Evolutionary conservation across 345 rosid genomes (phyloP).

Genomic region (Eucalyptus erythrocorys): DNA sequence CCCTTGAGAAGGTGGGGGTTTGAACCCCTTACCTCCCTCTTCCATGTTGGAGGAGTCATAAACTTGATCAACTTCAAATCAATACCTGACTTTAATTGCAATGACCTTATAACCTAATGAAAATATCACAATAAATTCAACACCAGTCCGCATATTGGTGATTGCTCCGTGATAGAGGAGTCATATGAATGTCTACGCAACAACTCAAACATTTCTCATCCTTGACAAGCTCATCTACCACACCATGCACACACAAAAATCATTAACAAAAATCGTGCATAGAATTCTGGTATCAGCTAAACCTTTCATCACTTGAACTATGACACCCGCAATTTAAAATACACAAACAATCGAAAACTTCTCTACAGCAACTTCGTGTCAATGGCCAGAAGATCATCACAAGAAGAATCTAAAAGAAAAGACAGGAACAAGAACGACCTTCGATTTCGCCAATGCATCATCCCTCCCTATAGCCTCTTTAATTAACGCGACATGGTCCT

Average conservation of each 20-base stretch:
- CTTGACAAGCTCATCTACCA: not conserved
- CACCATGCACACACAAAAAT: not conserved
- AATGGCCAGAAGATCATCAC: not conserved
- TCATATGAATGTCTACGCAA: not conserved
- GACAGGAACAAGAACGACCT: conserved; percentile 23
- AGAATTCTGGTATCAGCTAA: not conserved
- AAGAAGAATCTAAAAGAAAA: not conserved
- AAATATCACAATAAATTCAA: too few relatives aligned
- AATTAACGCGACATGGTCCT: conserved; percentile 48
- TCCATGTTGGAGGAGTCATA: not conserved
- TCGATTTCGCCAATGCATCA: conserved; percentile 32
- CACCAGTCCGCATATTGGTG: too few relatives aligned
- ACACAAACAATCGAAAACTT: not conserved
- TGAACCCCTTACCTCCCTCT: too few relatives aligned
- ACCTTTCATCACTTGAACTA: not conserved
- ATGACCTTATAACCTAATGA: not conserved
- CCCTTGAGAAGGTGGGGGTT: too few relatives aligned
- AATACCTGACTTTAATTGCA: not conserved
- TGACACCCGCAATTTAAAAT: not conserved
- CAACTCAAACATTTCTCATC: not conserved
- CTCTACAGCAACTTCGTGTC: not conserved
- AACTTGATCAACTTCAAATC: not conserved
- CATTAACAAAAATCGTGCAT: not conserved
- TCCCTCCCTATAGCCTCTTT: conserved; percentile 55
- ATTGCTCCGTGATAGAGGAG: not conserved